Conservation (phyloP, 129 eudicot genomes). For the Logfia minima region DNA sequence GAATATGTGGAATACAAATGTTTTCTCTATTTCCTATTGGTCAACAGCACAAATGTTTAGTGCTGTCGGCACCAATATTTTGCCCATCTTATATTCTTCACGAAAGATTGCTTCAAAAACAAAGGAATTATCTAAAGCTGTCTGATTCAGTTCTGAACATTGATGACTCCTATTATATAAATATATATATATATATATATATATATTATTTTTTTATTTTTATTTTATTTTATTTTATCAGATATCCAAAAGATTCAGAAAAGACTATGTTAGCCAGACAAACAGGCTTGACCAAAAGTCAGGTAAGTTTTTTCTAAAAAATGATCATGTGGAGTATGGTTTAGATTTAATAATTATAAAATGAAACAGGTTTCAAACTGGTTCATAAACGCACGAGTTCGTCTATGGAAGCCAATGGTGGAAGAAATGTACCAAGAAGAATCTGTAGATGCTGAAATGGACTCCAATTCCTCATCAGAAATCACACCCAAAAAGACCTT, state of each 20-base stretch:
- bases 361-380: constrained; percentile 64
- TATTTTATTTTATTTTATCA: not conserved
- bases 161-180: constrained; percentile 6
- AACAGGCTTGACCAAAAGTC: constrained; percentile 50
- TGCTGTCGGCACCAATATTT: too few relatives aligned
- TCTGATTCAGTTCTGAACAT: not conserved
- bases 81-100: too few relatives aligned
- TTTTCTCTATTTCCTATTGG: too few relatives aligned
- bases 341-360: not conserved
- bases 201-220: too few relatives aligned
- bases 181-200: too few relatives aligned
- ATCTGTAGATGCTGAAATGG: constrained; percentile 32
- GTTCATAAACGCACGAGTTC: constrained; percentile 75
- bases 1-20: too few relatives aligned
- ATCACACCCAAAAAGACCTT: constrained; percentile 20
- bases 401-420: constrained; percentile 86
- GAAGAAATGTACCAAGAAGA: constrained; percentile 71
- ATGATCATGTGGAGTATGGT: constrained; percentile 1
- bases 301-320: constrained; percentile 30
- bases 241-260: constrained; percentile 47
- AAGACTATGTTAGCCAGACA: constrained; percentile 43
- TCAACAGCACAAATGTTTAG: too few relatives aligned
- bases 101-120: too few relatives aligned
- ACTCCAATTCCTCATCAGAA: constrained; percentile 35
- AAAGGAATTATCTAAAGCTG: too few relatives aligned